Base-by-base conservation (phyloP, 768 basidiomycete species). In the Amanita rimosa region DNA sequence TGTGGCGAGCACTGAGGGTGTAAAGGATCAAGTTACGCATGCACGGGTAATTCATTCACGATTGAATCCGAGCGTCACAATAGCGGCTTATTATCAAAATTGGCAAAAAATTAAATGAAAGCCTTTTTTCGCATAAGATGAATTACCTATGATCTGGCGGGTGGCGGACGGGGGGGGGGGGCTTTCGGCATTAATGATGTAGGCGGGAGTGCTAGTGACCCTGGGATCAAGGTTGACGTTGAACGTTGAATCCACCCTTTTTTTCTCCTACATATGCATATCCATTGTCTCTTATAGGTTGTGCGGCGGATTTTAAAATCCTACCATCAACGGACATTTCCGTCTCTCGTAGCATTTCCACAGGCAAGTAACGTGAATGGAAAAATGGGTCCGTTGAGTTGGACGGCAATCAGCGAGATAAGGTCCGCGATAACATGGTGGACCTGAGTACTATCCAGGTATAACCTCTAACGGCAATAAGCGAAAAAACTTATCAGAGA, bases 381-480 rank as follows among this genome's bases (percentile, higher is more conserved):
- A 68, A 97, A 97, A n/a, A 90, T 85, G n/a, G 73, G 68, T 7
- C 82, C 74, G 58, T 95, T 94, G 6, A 94, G 95, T 63, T 94
- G 91, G 26, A 94, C 95, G 0, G 93, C 93, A 7, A 94, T 77
- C 26, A 92, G 62, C 3, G 85, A 88, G 48, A 93, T 81, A 34
- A 89, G 61, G 31, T 9, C 31, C 27, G 27, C 8, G 8, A 27
- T 27, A 27, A 8, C 27, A 9, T 6, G 4, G 24, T 26, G 24
- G 24, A 26, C 24, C 24, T 26, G 24, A 26, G 6, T 6, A 26
- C 24, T n/a, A n/a, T n/a, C n/a, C n/a, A n/a, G n/a, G n/a, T n/a
- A n/a, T 74, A 17, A 72, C 72, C 64, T 97, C 94, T 24, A 93
- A 71, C 0, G 82, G 89, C 50, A 79, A 74, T n/a, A 95, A 72